Base-by-base conservation (phyloP, 306 rosid genomes). In the Prunus davidiana region DNA sequence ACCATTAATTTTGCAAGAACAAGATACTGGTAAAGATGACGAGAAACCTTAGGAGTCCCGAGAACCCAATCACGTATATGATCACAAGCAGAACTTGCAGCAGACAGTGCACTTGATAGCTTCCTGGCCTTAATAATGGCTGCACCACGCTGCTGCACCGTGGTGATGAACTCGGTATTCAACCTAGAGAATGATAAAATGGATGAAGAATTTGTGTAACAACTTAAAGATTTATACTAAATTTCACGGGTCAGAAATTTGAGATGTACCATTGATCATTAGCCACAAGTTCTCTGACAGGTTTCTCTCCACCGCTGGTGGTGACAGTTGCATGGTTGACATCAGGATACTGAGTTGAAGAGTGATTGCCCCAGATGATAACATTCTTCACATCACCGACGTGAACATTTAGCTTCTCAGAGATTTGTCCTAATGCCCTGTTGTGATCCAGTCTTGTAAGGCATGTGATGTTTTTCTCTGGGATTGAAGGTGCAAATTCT, bases 321-420 rank as follows among this genome's bases (percentile, higher is more conserved):
- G 74, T 70, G 62, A 87, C 87, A 2, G 85, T 89, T 6, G 97
- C 99, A 64, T 95, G 99, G 76, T 92, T 92, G 69, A 88, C 91
- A 28, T 95, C 96, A 22, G 98, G 98, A 70, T 95, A 92, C 78
- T 95, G 97, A 58, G 97, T 89, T 46, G 97, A 95, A 73, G 99
- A 95, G 83, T 92, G 99, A 76, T 92, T 92, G 2, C 99, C 97
- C 97, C 97, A 95, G 49, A 95, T 90, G 68, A 90, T 87, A 2
- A 89, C 97, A 86, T 95, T 90, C 79, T 88, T 89, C 0, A 95
- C 97, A 74, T 95, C 93, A 30, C 86, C 68, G 5, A 88, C 96
- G 52, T 87, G 86, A 80, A 87, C 97, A 18, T 84, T 86, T 11
- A 92, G 75, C 89, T 73, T 88, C 87, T 95, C 91, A 0, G 97